Base-by-base conservation (phyloP, 1,139 yeast species). In the Taphrina deformans region DNA sequence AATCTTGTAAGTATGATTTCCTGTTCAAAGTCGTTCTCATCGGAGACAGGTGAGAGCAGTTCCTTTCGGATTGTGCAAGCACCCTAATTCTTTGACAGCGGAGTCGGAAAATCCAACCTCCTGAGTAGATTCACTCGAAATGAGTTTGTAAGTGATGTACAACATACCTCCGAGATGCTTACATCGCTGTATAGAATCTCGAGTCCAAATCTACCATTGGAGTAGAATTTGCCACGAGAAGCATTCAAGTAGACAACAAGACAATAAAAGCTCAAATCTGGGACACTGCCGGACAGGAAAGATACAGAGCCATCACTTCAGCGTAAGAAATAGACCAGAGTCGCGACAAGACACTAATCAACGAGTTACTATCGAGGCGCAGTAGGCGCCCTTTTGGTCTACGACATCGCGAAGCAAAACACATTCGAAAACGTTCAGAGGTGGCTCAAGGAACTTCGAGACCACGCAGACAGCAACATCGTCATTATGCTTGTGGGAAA, bases 211-310 rank as follows among this genome's bases (percentile, higher is more conserved):
- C 96, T 64, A 93, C 99, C 27, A 95, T 93, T 73, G 99, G 99
- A 60, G 99, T 93, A 58, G 99, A 95, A 77, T 95, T 93, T 80
- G 98, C 98, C 55, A 95, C 98, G 45, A 84, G 97, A 76, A 92
- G 98, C 1, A 85, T 93, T 66, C 96, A 89, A 73, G 92, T 93
- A 66, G 98, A 93, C 73, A 96, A 96, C 67, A 93, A 92, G 78
- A 83, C 96, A 74, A 91, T 95, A 74, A 93, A 93, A 78, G 97
- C 98, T 7, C 99, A 95, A 77, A 91, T 93, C 74, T 93, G 99
- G 99, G 99, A 93, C 77, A 93, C 99, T 31, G 99, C 99, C 1
- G 99, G 99, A 67, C 99, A 93, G 80, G 99, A 93, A 78, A 85
- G 99, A 75, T 93, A 93, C 80, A 85, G 99, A 73, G 98, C 99